These are phyloP conservation scores for Aspergillus transmontanensis DNA, from an alignment of 2,329 filamentous ascomycete genomes.

Conservation along the genomic window DNA sequence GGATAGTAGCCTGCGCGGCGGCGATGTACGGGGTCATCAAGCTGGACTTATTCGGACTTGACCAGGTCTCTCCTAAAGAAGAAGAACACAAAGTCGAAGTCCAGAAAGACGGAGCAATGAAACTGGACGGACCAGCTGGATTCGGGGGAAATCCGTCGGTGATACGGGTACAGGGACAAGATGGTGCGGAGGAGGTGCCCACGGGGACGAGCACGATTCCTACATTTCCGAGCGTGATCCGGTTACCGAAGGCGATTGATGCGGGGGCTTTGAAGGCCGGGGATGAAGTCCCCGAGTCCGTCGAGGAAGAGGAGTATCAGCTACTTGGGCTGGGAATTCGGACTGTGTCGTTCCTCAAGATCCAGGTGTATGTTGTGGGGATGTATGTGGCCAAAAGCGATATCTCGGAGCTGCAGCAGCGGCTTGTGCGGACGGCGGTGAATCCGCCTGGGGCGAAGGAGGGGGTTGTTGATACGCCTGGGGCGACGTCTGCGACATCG, in stretches of 20 bases:
- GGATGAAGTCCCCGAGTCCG: conserved; percentile 37
- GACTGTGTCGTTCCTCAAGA: conserved; percentile 83
- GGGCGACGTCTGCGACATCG: conserved; percentile 72
- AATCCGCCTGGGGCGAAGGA: conserved; percentile 31
- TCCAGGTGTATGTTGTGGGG: conserved; percentile 94
- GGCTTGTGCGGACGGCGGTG: conserved; percentile 70
- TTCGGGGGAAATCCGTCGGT: conserved; percentile 37
- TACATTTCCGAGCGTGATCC: conserved; percentile 73
- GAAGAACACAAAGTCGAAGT: conserved; percentile 10
- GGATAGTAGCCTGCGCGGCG: conserved; percentile 42
- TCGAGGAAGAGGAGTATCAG: conserved; percentile 71
- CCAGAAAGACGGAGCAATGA: conserved; percentile 28
- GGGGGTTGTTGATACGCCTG: conserved; percentile 40
- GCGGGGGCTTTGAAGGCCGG: conserved; percentile 36
- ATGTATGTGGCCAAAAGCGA: conserved; percentile 86
- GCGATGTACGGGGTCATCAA: conserved; percentile 47
- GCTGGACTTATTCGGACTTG: conserved; percentile 34
- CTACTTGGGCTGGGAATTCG: conserved; percentile 85
- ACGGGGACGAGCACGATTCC: conserved; percentile 82
- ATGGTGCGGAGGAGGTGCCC: conserved; percentile 72
- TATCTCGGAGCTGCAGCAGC: conserved; percentile 76
- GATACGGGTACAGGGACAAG: conserved; percentile 47
- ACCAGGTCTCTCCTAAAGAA: conserved; percentile 17
- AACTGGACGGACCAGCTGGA: conserved; percentile 45
- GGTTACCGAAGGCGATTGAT: conserved; percentile 55